Conservation (phyloP, 148 eudicot genomes). For the Rhododendron kiyosumense region DNA sequence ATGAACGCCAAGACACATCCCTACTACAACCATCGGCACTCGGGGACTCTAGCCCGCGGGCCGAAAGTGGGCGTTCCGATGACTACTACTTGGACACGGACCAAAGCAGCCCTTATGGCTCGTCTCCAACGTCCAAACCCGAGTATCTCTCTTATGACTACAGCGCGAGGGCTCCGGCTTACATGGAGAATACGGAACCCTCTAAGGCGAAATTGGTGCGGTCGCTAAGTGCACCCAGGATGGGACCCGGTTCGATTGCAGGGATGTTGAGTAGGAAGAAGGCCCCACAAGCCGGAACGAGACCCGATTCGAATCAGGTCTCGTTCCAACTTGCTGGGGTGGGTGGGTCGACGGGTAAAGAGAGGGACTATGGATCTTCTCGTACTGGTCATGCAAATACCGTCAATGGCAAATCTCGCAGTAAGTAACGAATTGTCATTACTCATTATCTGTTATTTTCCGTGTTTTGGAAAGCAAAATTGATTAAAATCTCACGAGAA, state of each 20-base stretch:
- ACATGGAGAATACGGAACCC: conserved; percentile 84
- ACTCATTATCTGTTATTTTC: neutral
- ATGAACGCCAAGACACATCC: conserved; percentile 3
- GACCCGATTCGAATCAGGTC: conserved; percentile 24
- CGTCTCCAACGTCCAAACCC: neutral
- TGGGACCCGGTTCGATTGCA: conserved; percentile 42
- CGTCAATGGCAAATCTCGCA: conserved; percentile 61
- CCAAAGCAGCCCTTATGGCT: neutral
- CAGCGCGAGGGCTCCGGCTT: conserved; percentile 45
- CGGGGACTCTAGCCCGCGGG: neutral
- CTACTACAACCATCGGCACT: too few species aligned
- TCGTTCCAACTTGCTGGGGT: conserved; percentile 68
- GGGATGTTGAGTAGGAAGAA: conserved; percentile 17
- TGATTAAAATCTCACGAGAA: conserved; percentile 12
- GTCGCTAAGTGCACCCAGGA: conserved; percentile 85
- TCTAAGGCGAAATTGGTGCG: conserved; percentile 60
- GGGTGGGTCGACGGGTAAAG: conserved; percentile 21
- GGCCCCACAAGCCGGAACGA: neutral
- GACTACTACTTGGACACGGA: neutral
- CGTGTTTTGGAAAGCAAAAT: neutral
- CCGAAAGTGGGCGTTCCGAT: neutral
- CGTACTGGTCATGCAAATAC: conserved; percentile 54
- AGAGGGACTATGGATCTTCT: conserved; percentile 79
- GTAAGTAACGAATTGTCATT: conserved; percentile 27
- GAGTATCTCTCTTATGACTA: conserved; percentile 47